Evolutionary conservation across 2,329 filamentous ascomycete genomes (phyloP).

Genomic region (Trichoderma simmonsii): DNA sequence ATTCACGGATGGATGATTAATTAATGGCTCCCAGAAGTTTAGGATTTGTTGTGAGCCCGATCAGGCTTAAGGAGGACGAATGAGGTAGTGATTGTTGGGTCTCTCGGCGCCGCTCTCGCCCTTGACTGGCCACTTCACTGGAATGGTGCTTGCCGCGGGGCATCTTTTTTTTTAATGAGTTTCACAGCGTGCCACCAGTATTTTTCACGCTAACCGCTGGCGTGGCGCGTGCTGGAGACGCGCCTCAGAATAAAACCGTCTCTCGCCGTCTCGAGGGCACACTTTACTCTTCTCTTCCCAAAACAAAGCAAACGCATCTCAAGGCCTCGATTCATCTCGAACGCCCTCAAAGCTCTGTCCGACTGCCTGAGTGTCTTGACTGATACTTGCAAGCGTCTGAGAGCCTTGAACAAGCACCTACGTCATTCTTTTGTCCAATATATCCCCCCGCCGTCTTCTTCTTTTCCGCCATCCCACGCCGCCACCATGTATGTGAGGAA

Average conservation of each 20-base stretch:
- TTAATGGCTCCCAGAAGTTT: background rate
- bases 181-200: conserved; percentile 20
- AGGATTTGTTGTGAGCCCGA: conserved; percentile 2
- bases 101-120: conserved; percentile 1
- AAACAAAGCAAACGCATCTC: conserved; percentile 19
- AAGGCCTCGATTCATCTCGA: conserved; percentile 17
- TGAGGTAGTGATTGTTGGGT: conserved; percentile 8
- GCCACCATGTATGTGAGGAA: conserved; percentile 61
- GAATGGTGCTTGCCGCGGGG: conserved; percentile 14
- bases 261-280: conserved; percentile 25
- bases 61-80: conserved; percentile 11
- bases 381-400: conserved; percentile 26
- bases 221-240: conserved; percentile 34
- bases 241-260: conserved; percentile 37
- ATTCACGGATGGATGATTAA: background rate
- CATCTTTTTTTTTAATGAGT: conserved; percentile 11
- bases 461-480: conserved; percentile 21
- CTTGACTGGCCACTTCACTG: conserved; percentile 17
- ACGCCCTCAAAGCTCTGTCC: conserved; percentile 7
- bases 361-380: conserved; percentile 25
- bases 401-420: conserved; percentile 25
- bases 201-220: conserved; percentile 35
- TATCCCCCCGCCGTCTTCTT: background rate
- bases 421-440: background rate
- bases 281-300: conserved; percentile 20